Base-by-base conservation (phyloP, 352 stramenopile genomes). In the Globisporangium heterothallicum region DNA sequence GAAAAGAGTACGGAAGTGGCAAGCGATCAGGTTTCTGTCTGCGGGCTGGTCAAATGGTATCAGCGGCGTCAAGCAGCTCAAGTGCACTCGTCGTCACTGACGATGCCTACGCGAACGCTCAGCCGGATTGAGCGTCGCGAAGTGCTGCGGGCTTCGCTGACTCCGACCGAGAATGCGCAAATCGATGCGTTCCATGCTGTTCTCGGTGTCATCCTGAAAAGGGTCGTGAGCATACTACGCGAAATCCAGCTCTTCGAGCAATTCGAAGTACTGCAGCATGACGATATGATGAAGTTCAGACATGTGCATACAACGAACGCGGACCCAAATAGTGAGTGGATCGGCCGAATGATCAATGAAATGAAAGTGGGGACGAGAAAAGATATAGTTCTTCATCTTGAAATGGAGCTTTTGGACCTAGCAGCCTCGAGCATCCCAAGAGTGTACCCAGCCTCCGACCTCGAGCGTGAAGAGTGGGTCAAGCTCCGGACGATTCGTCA, bases 341-440 rank as follows among this genome's bases (percentile, higher is more conserved):
- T 87, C 18, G 74, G 75, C 0, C 64, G 70, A 6, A 53, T 56
- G 22, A 76, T 89, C 42, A 77, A 83, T 51, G 76, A 84, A 18
- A 63, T 89, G 40, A 60, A 64, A 0, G 51, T 80, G 0, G 71
- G 85, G 36, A 62, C 56, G 2, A 63, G 78, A 21, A 87, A 83
- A 41, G 62, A 74, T 7, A 83, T 85, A 40, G 70, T 86, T 3
- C 59, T 83, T 2, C 46, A 73, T 6, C 63, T 89, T 1, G 78
- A 89, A 50, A 80, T 85, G 46, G 75, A 89, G 42, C 29, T 89
- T 6, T 54, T 89, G 1, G 70, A 81, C 16, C 56, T 89, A 13
- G 61, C 66, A 25, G 75, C 49, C 14, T 68, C 66, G 2, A 44
- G 69, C 3, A 47, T 53, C 9, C 24, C 34, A 6, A 61, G 57